Evolutionary conservation across 176 grass and related monocot species (phyloP), one percentile per base, ranked within the genome.

Genomic region (Oryza brachyantha): DNA sequence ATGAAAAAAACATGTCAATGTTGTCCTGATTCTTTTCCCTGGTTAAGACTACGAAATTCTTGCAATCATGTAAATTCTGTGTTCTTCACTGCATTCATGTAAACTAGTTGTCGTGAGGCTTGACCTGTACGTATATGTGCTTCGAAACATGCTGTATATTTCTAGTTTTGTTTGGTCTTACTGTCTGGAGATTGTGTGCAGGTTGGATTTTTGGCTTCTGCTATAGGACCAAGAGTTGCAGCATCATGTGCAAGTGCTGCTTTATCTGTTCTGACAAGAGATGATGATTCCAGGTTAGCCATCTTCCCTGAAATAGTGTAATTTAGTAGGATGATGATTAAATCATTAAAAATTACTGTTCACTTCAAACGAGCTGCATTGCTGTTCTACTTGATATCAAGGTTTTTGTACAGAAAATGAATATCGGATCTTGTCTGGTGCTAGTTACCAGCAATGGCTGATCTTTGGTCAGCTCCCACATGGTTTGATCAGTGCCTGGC

Each of bases 221-320:
- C 95, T 48, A 79, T 97, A 79, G 94, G 94, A 83, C 94, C 94
- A 72, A 93, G 94, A 97, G 89, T 97, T 88, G 94, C 91, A 61
- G 91, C 91, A 86, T 88, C 95, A 28, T 94, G 90, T 59, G 90
- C 92, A 72, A 88, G 76, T 89, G 90, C 90, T 16, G 90, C 92
- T 42, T 61, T 98, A 71, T 92, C 83, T 83, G 81, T 85, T 66
- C 85, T 98, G 66, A 98, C 95, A 2, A 85, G 79, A 86, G 90
- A 85, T 26, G 95, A 94, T 52, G 85, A 91, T 84, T 84, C 87
- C 40, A 94, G 91, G 91, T 93, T 69, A 67, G 66, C n/a, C 64
- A 81, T 88, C 48, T 87, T 45, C 73, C 54, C 26, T 71, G 72
- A 50, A 74, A 60, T 48, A 21, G 77, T 79, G 60, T 36, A 59